phyloP scores from a whole-genome alignment of 192 early-diverging fungal genomes.

The Chytriomyces sp. region DNA sequence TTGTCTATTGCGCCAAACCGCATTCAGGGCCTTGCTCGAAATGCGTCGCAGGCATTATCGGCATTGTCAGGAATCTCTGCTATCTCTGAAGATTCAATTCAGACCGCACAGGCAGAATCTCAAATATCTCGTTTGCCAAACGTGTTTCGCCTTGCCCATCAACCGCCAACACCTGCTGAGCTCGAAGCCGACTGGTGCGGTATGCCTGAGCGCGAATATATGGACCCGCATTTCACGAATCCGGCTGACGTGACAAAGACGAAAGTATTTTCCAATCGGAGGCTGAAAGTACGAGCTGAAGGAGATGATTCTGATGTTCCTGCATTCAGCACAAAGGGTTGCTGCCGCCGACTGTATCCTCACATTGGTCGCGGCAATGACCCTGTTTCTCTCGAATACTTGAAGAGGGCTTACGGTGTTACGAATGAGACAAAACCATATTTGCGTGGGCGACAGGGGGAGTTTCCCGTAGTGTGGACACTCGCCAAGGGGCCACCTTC shows the following conservation, averaged over 20 bases:
- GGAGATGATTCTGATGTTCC: neutral
- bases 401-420: slow-evolving; percentile 12
- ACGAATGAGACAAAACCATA: neutral
- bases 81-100: neutral
- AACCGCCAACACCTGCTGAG: slow-evolving; percentile 45
- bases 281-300: slow-evolving; percentile 52
- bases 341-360: neutral
- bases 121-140: slow-evolving; percentile 1
- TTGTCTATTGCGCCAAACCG: no score
- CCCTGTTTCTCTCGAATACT: neutral
- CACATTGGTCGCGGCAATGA: neutral
- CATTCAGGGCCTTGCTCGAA: no score
- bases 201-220: slow-evolving; percentile 50
- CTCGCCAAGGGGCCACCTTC: slow-evolving; percentile 47
- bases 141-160: slow-evolving; percentile 28
- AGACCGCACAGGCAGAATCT: neutral
- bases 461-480: slow-evolving; percentile 34
- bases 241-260: slow-evolving; percentile 59
- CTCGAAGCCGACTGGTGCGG: slow-evolving; percentile 40
- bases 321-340: neutral
- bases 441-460: neutral
- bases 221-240: slow-evolving; percentile 63
- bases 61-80: neutral
- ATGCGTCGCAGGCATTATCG: no score
- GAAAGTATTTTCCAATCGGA: slow-evolving; percentile 62